These are phyloP conservation scores for Gloeopeniophorella convolvens DNA, from an alignment of 768 basidiomycete species.

Conservation along the genomic window DNA sequence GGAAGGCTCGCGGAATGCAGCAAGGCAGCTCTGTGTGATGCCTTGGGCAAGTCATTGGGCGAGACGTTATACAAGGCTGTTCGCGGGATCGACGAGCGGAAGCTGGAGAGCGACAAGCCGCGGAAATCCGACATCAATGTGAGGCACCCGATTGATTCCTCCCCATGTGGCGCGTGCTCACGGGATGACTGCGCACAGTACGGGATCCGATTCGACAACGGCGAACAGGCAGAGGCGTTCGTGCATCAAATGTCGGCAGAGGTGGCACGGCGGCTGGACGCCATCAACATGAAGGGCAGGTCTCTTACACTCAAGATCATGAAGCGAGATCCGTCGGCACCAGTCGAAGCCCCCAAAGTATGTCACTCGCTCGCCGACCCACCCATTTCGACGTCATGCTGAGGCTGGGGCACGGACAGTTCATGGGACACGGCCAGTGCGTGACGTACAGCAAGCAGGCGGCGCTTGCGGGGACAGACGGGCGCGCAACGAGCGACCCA, in stretches of 20 bases:
- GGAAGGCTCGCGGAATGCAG: constrained; percentile 62
- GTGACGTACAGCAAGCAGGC: constrained; percentile 74
- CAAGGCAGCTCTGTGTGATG: constrained; percentile 58
- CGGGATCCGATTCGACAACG: constrained; percentile 86
- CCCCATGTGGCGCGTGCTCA: no score
- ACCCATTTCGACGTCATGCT: neutral
- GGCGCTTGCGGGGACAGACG: constrained; percentile 50
- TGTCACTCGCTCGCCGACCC: constrained; percentile 14
- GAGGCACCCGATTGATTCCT: no score
- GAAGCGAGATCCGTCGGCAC: constrained; percentile 79
- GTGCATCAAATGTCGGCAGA: constrained; percentile 71
- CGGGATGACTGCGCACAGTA: no score
- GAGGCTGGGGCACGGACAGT: constrained; percentile 40
- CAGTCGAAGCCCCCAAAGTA: constrained; percentile 88
- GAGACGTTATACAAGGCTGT: constrained; percentile 81
- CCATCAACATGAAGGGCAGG: constrained; percentile 61
- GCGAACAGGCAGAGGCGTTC: constrained; percentile 76
- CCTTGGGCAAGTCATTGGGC: constrained; percentile 74
- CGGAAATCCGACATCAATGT: constrained; percentile 94
- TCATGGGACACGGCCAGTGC: constrained; percentile 87
- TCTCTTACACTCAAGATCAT: constrained; percentile 83
- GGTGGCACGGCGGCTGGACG: constrained; percentile 64
- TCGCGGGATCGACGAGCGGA: constrained; percentile 75
- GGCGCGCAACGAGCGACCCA: constrained; percentile 67
- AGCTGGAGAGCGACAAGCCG: constrained; percentile 76